phyloP scores from a whole-genome alignment of 192 early-diverging fungal genomes.

The Dimargaris xerosporica region DNA sequence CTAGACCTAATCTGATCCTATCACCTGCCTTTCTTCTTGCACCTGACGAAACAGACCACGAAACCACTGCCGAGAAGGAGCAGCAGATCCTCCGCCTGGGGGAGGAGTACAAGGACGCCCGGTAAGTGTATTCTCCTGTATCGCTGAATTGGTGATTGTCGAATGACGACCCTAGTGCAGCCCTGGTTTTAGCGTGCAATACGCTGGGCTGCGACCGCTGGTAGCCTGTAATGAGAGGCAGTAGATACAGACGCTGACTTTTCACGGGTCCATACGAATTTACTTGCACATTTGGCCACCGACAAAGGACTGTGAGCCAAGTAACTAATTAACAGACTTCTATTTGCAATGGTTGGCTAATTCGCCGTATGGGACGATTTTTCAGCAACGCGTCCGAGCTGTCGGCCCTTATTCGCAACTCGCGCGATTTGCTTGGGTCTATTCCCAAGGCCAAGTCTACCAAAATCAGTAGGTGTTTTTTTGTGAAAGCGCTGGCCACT shows the following conservation, averaged over 20 bases:
- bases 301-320: too few relatives aligned
- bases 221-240: background rate
- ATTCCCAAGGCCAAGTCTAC: slow-evolving; percentile 95
- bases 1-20: too few relatives aligned
- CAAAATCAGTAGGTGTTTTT: slow-evolving; percentile 55
- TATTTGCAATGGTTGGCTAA: background rate
- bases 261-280: too few relatives aligned
- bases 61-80: slow-evolving; percentile 47
- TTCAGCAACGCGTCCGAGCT: slow-evolving; percentile 61
- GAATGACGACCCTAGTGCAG: too few relatives aligned
- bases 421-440: slow-evolving; percentile 57
- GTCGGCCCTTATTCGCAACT: slow-evolving; percentile 63
- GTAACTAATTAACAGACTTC: background rate
- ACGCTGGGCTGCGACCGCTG: background rate
- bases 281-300: too few relatives aligned
- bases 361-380: background rate
- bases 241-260: background rate
- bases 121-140: slow-evolving; percentile 22
- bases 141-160: background rate
- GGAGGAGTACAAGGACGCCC: slow-evolving; percentile 49
- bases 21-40: slow-evolving; percentile 11
- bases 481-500: background rate
- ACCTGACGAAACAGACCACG: slow-evolving; percentile 15
- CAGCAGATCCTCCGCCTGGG: slow-evolving; percentile 53
- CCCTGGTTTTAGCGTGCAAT: too few relatives aligned